Percentiles rank a stretch among this genome's conserved stretches.
These are phyloP conservation scores for Nannochloris sp. DNA, from an alignment of 139 green algal genomes.

Conservation along the genomic window DNA sequence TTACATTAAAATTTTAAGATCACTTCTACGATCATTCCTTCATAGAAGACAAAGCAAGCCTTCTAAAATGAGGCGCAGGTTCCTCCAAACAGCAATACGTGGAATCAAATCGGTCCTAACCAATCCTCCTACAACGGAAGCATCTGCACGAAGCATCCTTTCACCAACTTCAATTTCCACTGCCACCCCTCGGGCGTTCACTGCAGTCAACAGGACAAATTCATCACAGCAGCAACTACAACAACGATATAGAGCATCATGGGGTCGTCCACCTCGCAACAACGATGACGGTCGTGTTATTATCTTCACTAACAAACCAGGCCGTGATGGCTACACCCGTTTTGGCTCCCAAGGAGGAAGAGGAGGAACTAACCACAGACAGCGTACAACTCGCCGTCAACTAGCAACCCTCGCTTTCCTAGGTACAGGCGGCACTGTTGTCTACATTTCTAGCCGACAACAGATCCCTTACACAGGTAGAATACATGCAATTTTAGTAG, in stretches of 20 bases:
- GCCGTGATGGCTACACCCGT: conserved; percentile 3
- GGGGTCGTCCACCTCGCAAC: not conserved
- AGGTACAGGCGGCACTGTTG: conserved; percentile 8
- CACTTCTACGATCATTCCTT: too few relatives aligned
- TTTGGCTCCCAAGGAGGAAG: not conserved
- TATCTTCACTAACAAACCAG: not conserved
- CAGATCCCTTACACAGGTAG: conserved; percentile 46
- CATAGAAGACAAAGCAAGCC: too few relatives aligned
- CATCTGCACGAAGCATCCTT: not conserved
- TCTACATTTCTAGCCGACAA: conserved; percentile 24
- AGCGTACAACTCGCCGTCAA: not conserved
- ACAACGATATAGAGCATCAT: not conserved
- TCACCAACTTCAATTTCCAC: not conserved
- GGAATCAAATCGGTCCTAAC: not conserved
- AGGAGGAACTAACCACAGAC: not conserved
- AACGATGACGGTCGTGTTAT: not conserved
- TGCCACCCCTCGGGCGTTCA: not conserved
- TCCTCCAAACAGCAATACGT: not conserved
- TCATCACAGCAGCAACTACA: conserved; percentile 13
- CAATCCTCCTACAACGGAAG: not conserved
- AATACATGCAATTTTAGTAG: conserved; percentile 41
- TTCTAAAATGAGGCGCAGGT: not conserved
- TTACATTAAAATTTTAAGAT: too few relatives aligned
- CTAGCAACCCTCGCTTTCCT: not conserved
- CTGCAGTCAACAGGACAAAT: too few relatives aligned